phyloP scores from a whole-genome alignment of 1,284 basidiomycete genomes.

The Omphalotus olearius region DNA sequence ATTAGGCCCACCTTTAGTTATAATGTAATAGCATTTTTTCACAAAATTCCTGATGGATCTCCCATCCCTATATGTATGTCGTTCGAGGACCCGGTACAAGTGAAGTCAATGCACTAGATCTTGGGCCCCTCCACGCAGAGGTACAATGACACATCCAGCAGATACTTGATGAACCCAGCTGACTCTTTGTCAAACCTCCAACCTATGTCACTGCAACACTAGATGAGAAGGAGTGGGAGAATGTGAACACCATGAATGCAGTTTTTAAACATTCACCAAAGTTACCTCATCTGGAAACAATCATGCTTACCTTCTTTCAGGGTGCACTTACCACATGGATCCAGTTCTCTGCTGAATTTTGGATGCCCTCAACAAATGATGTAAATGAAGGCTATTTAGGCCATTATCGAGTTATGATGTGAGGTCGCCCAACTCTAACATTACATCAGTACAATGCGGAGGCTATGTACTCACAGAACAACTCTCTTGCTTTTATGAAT shows the following conservation, averaged over 20 bases:
- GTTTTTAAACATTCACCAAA: background rate
- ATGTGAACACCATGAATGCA: constrained; percentile 7
- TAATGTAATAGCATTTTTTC: too few species aligned
- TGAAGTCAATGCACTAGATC: constrained; percentile 5
- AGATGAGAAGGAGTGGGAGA: constrained; percentile 9
- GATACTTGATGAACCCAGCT: constrained; percentile 6
- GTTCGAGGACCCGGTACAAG: background rate
- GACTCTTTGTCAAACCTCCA: background rate
- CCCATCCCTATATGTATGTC: constrained; percentile 16
- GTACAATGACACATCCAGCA: constrained; percentile 10
- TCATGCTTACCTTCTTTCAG: constrained; percentile 12
- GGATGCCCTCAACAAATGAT: constrained; percentile 22
- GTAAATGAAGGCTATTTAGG: constrained; percentile 22
- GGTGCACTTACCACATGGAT: constrained; percentile 15
- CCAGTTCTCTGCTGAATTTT: constrained; percentile 19
- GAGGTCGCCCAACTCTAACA: constrained; percentile 4
- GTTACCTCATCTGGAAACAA: constrained; percentile 10
- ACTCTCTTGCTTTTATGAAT: constrained; percentile 12
- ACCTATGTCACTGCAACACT: background rate
- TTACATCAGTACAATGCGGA: constrained; percentile 11
- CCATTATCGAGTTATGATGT: constrained; percentile 6
- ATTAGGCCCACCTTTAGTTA: too few species aligned
- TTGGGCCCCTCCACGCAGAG: constrained; percentile 13
- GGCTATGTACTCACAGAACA: constrained; percentile 13
- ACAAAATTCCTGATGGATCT: too few species aligned